phyloP scores from a whole-genome alignment of 805 yeast species.

The Sugiyamaella qingdaonensis region DNA sequence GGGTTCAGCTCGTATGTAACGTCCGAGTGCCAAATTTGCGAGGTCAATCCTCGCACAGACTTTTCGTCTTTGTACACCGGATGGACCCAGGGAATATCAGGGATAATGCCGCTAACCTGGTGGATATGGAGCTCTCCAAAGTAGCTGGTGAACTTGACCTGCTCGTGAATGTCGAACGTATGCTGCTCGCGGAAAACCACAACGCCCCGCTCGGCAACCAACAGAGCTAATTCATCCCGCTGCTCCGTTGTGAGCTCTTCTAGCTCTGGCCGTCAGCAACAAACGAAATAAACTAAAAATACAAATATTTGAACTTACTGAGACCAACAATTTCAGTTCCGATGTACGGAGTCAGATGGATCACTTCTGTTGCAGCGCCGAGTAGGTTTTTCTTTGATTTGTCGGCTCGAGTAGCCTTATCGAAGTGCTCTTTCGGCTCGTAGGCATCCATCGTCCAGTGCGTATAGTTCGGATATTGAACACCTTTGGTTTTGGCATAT shows the following conservation, averaged over 20 bases:
- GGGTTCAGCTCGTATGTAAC: slow-evolving; percentile 71
- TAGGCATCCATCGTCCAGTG: neutral
- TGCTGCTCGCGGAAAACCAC: slow-evolving; percentile 49
- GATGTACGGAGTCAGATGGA: slow-evolving; percentile 53
- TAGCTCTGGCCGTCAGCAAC: slow-evolving; percentile 38
- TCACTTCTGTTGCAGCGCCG: slow-evolving; percentile 9
- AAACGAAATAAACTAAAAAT: neutral
- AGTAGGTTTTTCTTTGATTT: slow-evolving; percentile 6
- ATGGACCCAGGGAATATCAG: slow-evolving; percentile 48
- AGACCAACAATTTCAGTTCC: slow-evolving; percentile 65
- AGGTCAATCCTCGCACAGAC: slow-evolving; percentile 19
- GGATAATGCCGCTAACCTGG: slow-evolving; percentile 52
- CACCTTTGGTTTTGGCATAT: neutral
- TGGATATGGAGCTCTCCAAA: slow-evolving; percentile 29
- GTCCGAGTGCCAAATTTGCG: slow-evolving; percentile 63
- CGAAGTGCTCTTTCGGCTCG: neutral
- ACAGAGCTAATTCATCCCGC: slow-evolving; percentile 52
- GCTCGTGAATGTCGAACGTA: slow-evolving; percentile 23
- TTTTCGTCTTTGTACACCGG: slow-evolving; percentile 18
- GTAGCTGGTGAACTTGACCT: slow-evolving; percentile 25
- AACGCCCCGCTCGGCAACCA: slow-evolving; percentile 46
- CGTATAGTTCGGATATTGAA: neutral
- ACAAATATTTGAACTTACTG: neutral
- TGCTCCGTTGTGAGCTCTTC: slow-evolving; percentile 49
- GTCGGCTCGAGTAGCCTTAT: neutral